Evolutionary conservation across 2,329 filamentous ascomycete genomes (phyloP).

Genomic region (Zalaria obscura): DNA sequence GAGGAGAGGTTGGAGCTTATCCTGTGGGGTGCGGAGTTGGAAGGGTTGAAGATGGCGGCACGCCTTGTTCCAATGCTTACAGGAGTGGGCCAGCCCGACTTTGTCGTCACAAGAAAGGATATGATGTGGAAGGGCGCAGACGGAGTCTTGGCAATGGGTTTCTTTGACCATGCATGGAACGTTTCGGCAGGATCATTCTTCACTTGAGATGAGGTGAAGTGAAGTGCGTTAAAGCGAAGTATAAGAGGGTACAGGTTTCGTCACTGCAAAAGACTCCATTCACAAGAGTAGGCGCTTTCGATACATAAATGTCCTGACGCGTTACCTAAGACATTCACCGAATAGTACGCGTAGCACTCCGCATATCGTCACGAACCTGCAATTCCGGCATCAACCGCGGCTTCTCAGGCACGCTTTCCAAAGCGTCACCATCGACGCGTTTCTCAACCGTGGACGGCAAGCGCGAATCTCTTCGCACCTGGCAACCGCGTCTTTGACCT

Average conservation of each 20-base stretch:
- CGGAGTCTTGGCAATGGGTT: constrained; percentile 39
- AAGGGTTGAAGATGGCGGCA: constrained; percentile 34
- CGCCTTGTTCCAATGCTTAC: constrained; percentile 41
- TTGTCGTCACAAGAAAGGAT: constrained; percentile 32
- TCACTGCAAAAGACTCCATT: too few relatives aligned
- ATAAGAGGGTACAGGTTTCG: too few relatives aligned
- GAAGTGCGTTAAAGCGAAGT: too few relatives aligned
- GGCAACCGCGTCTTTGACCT: too few relatives aligned
- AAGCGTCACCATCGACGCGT: too few relatives aligned
- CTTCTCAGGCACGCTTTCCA: too few relatives aligned
- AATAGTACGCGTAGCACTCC: too few relatives aligned
- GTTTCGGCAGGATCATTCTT: constrained; percentile 34
- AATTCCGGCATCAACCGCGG: too few relatives aligned
- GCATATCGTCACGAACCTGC: too few relatives aligned
- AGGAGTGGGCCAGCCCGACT: constrained; percentile 44
- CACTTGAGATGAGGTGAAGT: constrained; percentile 5
- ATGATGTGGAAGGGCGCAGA: constrained; percentile 37
- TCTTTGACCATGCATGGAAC: constrained; percentile 40
- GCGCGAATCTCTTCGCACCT: neutral
- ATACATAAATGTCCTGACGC: too few relatives aligned
- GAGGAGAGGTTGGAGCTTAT: constrained; percentile 38
- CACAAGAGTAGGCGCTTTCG: too few relatives aligned
- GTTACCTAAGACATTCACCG: too few relatives aligned
- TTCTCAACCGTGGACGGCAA: neutral
- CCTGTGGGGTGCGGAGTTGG: constrained; percentile 38